Evolutionary conservation across 2,329 filamentous ascomycete genomes (phyloP).

Genomic region (Neocucurbitaria cava): DNA sequence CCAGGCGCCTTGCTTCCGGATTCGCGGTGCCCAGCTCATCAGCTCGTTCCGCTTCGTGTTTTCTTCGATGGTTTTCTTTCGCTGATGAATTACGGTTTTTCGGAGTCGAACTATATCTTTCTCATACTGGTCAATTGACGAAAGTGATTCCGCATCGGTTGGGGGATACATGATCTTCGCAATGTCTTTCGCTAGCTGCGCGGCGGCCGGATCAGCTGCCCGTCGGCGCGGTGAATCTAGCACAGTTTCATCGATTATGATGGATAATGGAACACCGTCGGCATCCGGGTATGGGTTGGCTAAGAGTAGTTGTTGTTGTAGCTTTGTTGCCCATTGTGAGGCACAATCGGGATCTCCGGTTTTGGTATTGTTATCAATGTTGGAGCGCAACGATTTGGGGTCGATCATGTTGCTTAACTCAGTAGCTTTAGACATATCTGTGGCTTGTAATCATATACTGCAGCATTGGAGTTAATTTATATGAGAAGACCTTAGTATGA

Average conservation of each 20-base stretch:
- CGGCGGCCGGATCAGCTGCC: slow-evolving; percentile 21
- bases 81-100: slow-evolving; percentile 23
- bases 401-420: background rate
- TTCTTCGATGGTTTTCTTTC: slow-evolving; percentile 23
- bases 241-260: slow-evolving; percentile 25
- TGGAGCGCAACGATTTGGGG: background rate
- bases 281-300: slow-evolving; percentile 11
- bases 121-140: slow-evolving; percentile 37
- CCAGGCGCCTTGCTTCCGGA: slow-evolving; percentile 46
- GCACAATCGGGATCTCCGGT: background rate
- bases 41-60: slow-evolving; percentile 25
- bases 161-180: slow-evolving; percentile 32
- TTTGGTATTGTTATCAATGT: background rate
- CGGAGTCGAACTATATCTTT: slow-evolving; percentile 36
- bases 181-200: slow-evolving; percentile 23
- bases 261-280: slow-evolving; percentile 11
- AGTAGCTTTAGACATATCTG: background rate
- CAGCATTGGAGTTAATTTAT: background rate
- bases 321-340: slow-evolving; percentile 18
- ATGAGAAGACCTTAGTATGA: background rate
- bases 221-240: slow-evolving; percentile 34
- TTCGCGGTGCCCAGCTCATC: slow-evolving; percentile 33
- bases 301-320: slow-evolving; percentile 14
- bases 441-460: background rate
- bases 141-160: slow-evolving; percentile 17